Conservation (phyloP, 208 protist genomes). For the Crithidia sp. region DNA sequence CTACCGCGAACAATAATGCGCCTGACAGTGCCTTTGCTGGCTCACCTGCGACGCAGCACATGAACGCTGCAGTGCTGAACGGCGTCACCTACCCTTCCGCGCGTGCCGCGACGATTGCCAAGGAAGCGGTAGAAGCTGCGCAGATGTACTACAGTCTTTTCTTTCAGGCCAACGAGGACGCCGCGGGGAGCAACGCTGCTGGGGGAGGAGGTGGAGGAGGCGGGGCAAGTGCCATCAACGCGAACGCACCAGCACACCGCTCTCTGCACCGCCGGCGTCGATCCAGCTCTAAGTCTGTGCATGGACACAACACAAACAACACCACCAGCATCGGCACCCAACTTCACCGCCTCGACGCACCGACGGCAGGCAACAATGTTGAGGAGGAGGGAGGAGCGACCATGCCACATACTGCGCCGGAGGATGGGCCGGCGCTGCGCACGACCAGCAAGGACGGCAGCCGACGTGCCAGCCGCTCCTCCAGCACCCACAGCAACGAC, state of each 20-base stretch:
- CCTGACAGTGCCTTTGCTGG: too few relatives aligned
- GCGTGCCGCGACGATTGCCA: constrained; percentile 25
- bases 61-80: constrained; percentile 37
- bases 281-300: too few relatives aligned
- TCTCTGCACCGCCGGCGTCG: too few relatives aligned
- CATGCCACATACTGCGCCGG: background rate
- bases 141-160: constrained; percentile 50
- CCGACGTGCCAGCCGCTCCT: constrained; percentile 4
- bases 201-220: background rate
- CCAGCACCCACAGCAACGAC: constrained; percentile 14
- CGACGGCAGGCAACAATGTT: too few relatives aligned
- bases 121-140: constrained; percentile 44
- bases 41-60: constrained; percentile 5
- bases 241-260: too few relatives aligned
- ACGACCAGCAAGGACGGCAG: background rate
- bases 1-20: too few relatives aligned
- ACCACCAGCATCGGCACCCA: too few relatives aligned
- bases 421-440: background rate
- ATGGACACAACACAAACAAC: too few relatives aligned
- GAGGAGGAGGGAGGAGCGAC: background rate
- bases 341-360: too few relatives aligned
- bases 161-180: constrained; percentile 29
- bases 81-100: constrained; percentile 35
- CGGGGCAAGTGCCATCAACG: too few relatives aligned
- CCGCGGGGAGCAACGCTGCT: background rate